A percentile compares a stretch with the other conserved stretches of the same genome.
phyloP scores from a whole-genome alignment of 768 basidiomycete genomes.

The Lactarius evosmus region DNA sequence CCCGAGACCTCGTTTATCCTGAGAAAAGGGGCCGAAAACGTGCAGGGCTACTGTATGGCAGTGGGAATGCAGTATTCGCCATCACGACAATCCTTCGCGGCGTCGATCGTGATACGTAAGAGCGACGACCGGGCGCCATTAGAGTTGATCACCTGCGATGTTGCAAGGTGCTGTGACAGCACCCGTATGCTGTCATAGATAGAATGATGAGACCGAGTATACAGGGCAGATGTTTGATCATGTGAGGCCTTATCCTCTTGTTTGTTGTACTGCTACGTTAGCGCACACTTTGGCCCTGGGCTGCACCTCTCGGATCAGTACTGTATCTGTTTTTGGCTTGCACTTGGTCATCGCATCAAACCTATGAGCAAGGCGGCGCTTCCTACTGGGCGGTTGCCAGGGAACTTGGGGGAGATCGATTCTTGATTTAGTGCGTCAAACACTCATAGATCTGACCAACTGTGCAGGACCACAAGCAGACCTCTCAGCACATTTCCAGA shows the following conservation, averaged over 20 bases:
- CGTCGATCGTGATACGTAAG: neutral
- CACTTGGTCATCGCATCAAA: neutral
- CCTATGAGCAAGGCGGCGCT: neutral
- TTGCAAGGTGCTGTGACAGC: neutral
- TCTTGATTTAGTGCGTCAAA: no score
- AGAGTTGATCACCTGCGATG: neutral
- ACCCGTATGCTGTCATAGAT: neutral
- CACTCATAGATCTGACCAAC: no score
- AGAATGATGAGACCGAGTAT: neutral
- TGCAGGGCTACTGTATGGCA: neutral
- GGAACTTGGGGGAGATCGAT: neutral
- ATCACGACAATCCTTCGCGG: neutral
- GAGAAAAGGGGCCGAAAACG: neutral
- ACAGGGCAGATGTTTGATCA: neutral
- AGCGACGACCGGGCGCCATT: neutral
- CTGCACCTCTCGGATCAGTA: neutral
- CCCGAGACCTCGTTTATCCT: neutral
- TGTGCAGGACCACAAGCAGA: no score
- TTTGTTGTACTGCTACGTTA: no score
- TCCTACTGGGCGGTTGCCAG: neutral
- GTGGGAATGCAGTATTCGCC: neutral
- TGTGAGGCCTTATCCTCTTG: no score
- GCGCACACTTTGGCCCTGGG: no score
- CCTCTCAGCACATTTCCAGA: no score
- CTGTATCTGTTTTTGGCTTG: neutral